phyloP scores from a whole-genome alignment of 140 eudicot genomes.

The Ambrosia hybrid region DNA sequence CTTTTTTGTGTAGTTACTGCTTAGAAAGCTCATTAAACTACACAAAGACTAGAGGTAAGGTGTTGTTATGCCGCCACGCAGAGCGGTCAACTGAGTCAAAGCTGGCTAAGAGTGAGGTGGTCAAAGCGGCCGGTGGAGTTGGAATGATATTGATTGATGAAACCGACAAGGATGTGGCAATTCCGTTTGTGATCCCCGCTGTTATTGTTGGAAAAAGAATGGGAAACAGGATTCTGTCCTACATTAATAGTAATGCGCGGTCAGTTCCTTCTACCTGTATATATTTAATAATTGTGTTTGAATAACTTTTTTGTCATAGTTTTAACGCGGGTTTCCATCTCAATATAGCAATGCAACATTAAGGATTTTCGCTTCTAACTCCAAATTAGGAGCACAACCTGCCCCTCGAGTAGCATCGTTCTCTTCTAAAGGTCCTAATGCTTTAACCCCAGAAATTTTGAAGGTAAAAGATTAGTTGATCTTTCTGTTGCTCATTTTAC shows the following conservation, averaged over 20 bases:
- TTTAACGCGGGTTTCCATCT: slow-evolving; percentile 13
- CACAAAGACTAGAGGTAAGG: slow-evolving; percentile 68
- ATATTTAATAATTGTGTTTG: background rate
- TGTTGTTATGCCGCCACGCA: slow-evolving; percentile 71
- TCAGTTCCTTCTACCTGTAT: slow-evolving; percentile 20
- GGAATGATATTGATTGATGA: slow-evolving; percentile 85
- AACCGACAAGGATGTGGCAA: slow-evolving; percentile 69
- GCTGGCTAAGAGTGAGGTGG: slow-evolving; percentile 64
- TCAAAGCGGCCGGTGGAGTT: slow-evolving; percentile 83
- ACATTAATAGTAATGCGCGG: slow-evolving; percentile 51
- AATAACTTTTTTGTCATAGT: background rate
- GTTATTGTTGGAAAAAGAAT: slow-evolving; percentile 62
- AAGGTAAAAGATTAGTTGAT: slow-evolving; percentile 46
- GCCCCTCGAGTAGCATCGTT: slow-evolving; percentile 84
- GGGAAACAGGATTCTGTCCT: slow-evolving; percentile 60
- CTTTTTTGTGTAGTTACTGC: slow-evolving; percentile 51
- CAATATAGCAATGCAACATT: slow-evolving; percentile 48
- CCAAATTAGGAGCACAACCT: slow-evolving; percentile 63
- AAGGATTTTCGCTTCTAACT: slow-evolving; percentile 61
- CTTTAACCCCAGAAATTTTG: slow-evolving; percentile 68
- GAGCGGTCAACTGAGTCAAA: slow-evolving; percentile 83
- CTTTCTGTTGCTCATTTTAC: background rate
- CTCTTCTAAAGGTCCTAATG: slow-evolving; percentile 85
- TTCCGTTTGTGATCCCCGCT: slow-evolving; percentile 79
- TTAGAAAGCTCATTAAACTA: slow-evolving; percentile 75